Base-by-base conservation (phyloP, 1,284 basidiomycete species). In the Marasmius tenuissimus region DNA sequence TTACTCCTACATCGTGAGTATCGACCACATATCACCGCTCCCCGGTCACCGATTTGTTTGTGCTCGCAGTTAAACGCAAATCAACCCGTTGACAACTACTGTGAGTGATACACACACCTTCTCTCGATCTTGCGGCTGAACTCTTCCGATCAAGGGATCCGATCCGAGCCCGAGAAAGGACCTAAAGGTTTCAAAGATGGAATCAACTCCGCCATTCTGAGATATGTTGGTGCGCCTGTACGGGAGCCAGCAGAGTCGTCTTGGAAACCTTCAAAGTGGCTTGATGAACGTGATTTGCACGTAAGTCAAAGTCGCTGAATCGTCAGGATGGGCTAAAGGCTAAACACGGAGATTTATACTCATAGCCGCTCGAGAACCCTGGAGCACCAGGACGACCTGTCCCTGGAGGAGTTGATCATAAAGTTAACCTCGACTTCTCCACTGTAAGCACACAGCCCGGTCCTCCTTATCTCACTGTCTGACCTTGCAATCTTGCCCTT, bases 171-270 rank as follows among this genome's bases (percentile, higher is more conserved):
- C 16, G 70, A 67, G 45, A 53, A 58, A 16, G 66, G 67, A 0
- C 67, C 66, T 22, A 62, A 20, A 6, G 68, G 72, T 0, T 72
- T 76, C 60, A 61, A 62, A 8, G 66, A 67, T 16, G 76, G 76
- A 3, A 61, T 69, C 53, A 81, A 78, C 68, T 72, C 75, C 5
- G 81, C 80, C 6, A 78, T 84, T 42, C 62, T 83, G 11, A 74
- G 77, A n/a, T 83, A 83, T 62, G 63, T 63, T 1, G 79, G 77
- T 14, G 81, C 81, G 4, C 60, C 70, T 0, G 27, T 27, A 27
- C 27, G 27, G 27, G 78, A 79, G 12, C 79, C 79, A 5, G 78
- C 78, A 11, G 27, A 27, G 27, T 27, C 27, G 4, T 79, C 79
- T 8, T 27, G 27, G 27, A 27, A 27, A 27, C 27, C 27, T 4